Percentiles rank a stretch among this genome's conserved stretches.
Conservation (phyloP, 192 early-diverging fungal genomes). For the Entomortierella chlamydospora region DNA sequence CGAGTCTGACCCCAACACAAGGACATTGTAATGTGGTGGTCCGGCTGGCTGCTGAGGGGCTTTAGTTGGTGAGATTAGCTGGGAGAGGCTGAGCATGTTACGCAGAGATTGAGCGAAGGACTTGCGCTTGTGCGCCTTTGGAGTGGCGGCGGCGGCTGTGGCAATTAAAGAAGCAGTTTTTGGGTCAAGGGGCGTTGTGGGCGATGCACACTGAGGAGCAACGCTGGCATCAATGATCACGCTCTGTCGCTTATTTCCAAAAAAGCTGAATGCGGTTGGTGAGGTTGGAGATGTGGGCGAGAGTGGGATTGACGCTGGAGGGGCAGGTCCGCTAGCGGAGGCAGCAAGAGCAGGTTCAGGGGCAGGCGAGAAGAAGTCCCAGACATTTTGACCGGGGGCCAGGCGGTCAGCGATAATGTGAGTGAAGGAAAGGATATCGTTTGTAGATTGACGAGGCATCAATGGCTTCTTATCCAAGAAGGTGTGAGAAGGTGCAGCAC, state of each 20-base stretch:
- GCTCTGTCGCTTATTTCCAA: background rate
- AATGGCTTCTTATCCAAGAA: slow-evolving; percentile 45
- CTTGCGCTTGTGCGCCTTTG: slow-evolving; percentile 37
- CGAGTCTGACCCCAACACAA: slow-evolving; percentile 48
- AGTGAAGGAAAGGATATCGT: slow-evolving; percentile 50
- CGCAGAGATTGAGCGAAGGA: slow-evolving; percentile 47
- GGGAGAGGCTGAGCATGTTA: slow-evolving; percentile 29
- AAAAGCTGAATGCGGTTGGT: background rate
- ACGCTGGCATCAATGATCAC: background rate
- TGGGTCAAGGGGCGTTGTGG: background rate
- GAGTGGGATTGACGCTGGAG: background rate
- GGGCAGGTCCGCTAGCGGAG: background rate
- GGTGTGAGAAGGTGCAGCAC: slow-evolving; percentile 29
- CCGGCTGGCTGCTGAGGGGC: background rate
- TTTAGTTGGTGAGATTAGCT: slow-evolving; percentile 21
- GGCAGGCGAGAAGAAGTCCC: slow-evolving; percentile 48
- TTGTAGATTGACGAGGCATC: slow-evolving; percentile 46
- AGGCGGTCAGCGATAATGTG: slow-evolving; percentile 48
- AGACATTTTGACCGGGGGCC: slow-evolving; percentile 35
- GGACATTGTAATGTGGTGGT: slow-evolving; percentile 41
- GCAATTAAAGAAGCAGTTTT: background rate
- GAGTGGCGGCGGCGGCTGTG: background rate
- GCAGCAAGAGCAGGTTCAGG: background rate
- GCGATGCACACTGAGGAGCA: background rate
- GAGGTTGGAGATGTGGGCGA: slow-evolving; percentile 12